These are phyloP conservation scores for Hibiscus trionum DNA, from an alignment of 345 rosid species.

Conservation along the genomic window DNA sequence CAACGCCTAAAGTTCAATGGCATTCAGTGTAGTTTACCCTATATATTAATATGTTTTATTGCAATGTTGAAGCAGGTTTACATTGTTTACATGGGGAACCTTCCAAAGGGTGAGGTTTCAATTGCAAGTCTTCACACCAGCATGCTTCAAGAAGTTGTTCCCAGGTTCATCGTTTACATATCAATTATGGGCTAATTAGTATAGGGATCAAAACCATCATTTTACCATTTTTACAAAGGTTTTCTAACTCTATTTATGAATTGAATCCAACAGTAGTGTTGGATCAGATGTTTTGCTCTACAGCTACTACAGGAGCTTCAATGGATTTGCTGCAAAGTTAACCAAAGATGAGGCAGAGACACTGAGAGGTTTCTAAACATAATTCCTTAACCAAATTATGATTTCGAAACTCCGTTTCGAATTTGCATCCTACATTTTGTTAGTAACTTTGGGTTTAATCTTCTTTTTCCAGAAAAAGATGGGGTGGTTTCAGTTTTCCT, in stretches of 20 bases:
- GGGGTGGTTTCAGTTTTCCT: conserved; percentile 53
- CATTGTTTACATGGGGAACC: conserved; percentile 40
- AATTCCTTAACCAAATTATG: neutral
- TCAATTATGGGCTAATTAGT: neutral
- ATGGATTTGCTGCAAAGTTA: conserved; percentile 48
- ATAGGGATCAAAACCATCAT: neutral
- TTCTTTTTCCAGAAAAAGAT: conserved; percentile 24
- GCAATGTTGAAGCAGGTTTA: too few species aligned
- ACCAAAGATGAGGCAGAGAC: conserved; percentile 25
- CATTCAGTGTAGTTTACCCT: too few species aligned
- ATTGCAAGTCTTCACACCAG: conserved; percentile 30
- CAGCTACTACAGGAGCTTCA: conserved; percentile 45
- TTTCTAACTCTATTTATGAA: neutral
- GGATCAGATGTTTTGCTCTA: conserved; percentile 33
- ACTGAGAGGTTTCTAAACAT: conserved; percentile 19
- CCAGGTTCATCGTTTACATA: conserved; percentile 17
- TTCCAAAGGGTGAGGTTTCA: conserved; percentile 29
- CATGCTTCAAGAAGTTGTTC: conserved; percentile 34
- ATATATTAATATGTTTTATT: too few species aligned
- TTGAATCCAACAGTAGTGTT: conserved; percentile 16
- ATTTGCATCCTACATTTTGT: neutral
- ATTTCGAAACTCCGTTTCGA: neutral
- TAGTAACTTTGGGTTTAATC: neutral
- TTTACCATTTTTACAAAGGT: neutral
- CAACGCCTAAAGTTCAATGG: too few species aligned